Conservation (phyloP, 306 rosid genomes). For the Cyamopsis tetragonoloba region DNA sequence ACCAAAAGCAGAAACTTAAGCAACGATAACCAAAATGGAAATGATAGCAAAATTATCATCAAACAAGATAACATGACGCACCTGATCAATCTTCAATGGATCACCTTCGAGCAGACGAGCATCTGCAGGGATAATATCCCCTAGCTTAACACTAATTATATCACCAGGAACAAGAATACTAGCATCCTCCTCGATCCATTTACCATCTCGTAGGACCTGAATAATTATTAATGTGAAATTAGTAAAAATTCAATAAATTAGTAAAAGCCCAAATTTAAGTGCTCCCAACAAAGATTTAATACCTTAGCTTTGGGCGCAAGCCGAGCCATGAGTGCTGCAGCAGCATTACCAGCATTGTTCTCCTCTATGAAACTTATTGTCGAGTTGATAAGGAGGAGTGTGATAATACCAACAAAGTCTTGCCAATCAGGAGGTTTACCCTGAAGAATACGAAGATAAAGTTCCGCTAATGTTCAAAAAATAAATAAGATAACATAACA, state of each 20-base stretch:
- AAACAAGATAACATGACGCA: conserved; percentile 16
- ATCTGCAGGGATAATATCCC: conserved; percentile 89
- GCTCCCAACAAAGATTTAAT: not conserved
- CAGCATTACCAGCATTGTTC: conserved; percentile 90
- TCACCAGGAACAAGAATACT: conserved; percentile 84
- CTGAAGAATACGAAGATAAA: conserved; percentile 33
- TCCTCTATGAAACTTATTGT: conserved; percentile 85
- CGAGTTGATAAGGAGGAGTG: conserved; percentile 66
- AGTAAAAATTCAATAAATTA: too few species aligned
- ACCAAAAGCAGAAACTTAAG: conserved; percentile 19
- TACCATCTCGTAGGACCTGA: conserved; percentile 79
- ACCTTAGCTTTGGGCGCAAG: conserved; percentile 90
- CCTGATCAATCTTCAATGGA: conserved; percentile 86
- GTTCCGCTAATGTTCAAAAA: not conserved
- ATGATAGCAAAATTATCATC: not conserved
- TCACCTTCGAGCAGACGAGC: conserved; percentile 81
- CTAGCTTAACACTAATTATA: conserved; percentile 68
- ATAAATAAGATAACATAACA: not conserved
- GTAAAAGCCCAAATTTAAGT: not conserved
- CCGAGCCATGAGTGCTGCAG: conserved; percentile 83
- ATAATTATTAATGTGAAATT: not conserved
- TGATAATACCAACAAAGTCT: conserved; percentile 72
- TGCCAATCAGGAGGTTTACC: conserved; percentile 88
- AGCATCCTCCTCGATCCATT: conserved; percentile 75
- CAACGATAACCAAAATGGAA: not conserved